Conservation (phyloP, 2,329 filamentous ascomycete species). For the Hypoxylon rubiginosum region DNA sequence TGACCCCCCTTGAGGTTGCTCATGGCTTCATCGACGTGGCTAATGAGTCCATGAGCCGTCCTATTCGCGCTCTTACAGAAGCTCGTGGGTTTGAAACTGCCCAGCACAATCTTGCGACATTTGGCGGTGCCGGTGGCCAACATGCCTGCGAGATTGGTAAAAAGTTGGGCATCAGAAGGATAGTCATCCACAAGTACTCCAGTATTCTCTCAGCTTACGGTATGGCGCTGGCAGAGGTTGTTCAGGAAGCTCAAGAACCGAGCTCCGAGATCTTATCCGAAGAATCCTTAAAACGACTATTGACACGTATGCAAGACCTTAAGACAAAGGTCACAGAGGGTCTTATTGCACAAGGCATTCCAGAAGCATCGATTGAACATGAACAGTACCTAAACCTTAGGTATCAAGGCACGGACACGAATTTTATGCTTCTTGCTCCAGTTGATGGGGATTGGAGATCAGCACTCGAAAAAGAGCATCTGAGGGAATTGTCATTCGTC, state of each 20-base stretch:
- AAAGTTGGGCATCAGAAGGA: constrained; percentile 55
- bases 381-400: constrained; percentile 45
- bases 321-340: constrained; percentile 39
- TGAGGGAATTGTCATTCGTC: constrained; percentile 59
- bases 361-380: constrained; percentile 30
- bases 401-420: constrained; percentile 54
- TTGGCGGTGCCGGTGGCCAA: constrained; percentile 81
- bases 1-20: constrained; percentile 61
- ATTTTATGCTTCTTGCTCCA: constrained; percentile 60
- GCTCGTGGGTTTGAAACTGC: constrained; percentile 59
- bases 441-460: constrained; percentile 53
- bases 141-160: constrained; percentile 50
- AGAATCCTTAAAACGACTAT: constrained; percentile 14
- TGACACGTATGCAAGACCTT: constrained; percentile 28
- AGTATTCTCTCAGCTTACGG: constrained; percentile 59
- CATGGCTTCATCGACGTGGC: constrained; percentile 81
- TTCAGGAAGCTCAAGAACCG: constrained; percentile 39
- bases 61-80: constrained; percentile 75
- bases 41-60: constrained; percentile 81
- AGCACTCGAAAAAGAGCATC: constrained; percentile 55
- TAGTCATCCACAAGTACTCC: constrained; percentile 58
- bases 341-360: constrained; percentile 32
- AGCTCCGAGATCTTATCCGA: constrained; percentile 35
- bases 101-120: constrained; percentile 52
- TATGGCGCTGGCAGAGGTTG: constrained; percentile 53